Conservation (phyloP, 345 rosid species). For the Salix viminalis region DNA sequence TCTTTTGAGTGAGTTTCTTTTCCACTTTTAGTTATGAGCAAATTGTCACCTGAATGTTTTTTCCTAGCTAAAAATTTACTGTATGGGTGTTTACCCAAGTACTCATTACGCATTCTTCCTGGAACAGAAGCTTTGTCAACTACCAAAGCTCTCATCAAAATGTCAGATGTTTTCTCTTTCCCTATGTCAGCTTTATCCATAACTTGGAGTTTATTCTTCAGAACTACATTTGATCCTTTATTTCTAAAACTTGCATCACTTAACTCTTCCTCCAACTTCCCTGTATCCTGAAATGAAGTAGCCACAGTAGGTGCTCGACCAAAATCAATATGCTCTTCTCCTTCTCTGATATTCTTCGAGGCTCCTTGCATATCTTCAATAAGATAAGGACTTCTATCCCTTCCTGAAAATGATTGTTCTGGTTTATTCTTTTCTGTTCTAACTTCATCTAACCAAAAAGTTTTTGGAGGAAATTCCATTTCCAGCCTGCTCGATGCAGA, state of each 20-base stretch:
- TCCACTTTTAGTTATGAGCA: conserved; percentile 14
- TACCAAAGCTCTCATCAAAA: conserved; percentile 12
- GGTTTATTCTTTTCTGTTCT: conserved; percentile 5
- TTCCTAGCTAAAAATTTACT: conserved; percentile 26
- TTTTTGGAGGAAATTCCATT: conserved; percentile 23
- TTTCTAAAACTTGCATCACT: neutral
- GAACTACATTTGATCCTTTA: conserved; percentile 8
- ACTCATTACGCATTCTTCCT: conserved; percentile 26
- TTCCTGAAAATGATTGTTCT: conserved; percentile 11
- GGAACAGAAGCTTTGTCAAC: conserved; percentile 28
- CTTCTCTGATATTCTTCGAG: neutral
- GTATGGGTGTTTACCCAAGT: conserved; percentile 8
- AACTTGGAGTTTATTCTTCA: conserved; percentile 13
- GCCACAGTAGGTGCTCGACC: neutral
- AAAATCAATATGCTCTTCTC: conserved; percentile 14
- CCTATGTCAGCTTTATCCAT: conserved; percentile 7
- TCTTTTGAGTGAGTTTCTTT: conserved; percentile 21
- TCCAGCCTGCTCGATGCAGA: conserved; percentile 20
- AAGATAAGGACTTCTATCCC: conserved; percentile 10
- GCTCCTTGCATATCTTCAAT: conserved; percentile 9
- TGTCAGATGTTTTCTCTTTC: conserved; percentile 20
- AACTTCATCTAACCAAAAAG: conserved; percentile 14
- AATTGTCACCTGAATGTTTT: conserved; percentile 22
- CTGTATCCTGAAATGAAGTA: conserved; percentile 8
- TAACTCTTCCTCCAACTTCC: conserved; percentile 8